Evolutionary conservation across 2,329 filamentous ascomycete genomes (phyloP), one percentile per base, ranked within the genome.

Genomic region (Talaromyces sp.): DNA sequence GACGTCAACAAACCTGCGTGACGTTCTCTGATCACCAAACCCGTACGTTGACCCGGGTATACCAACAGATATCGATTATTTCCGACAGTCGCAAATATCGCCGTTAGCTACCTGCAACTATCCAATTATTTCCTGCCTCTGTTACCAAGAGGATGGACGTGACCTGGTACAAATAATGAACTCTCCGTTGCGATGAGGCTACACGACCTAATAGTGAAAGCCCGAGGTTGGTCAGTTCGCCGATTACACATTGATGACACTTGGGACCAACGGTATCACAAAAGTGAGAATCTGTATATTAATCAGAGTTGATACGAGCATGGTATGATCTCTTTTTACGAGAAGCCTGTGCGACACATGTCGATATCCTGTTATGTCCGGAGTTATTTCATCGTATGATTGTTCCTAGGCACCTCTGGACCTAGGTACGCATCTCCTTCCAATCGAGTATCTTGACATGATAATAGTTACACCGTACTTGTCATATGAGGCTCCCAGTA

Each of bases 201-300:
- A 62, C 24, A 60, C 22, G 11, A 37, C 45, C 35, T 31, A 62
- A 62, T 10, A 37, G 9, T 37, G 35, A 37, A 37, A 54, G 27
- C 47, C 47, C 60, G 35, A 62, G 10, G 60, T 62, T 41, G 41
- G 60, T 27, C 60, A 43, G 19, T 54, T 62, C 60, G 60, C 60
- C 60, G 60, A 62, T 54, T 54, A 62, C 35, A 62, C 60, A 61
- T 31, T 50, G 47, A 49, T 49, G 45, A 49, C 22, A 49, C 16
- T 24, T 49, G 19, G 13, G 5, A 52, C 43, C 45, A 54, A 31
- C 22, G 14, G 27, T 54, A 35, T 24, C 24, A 31, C 14, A 11
- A 33, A n/a, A 8, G 16, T n/a, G 8, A 9, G 50, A 19, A 4
- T 3, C 11, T 19, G 14, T 11, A 33, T 16, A 27, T 14, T n/a